Conservation (phyloP, 2,329 filamentous ascomycete species). For the Trichoderma sp. region DNA sequence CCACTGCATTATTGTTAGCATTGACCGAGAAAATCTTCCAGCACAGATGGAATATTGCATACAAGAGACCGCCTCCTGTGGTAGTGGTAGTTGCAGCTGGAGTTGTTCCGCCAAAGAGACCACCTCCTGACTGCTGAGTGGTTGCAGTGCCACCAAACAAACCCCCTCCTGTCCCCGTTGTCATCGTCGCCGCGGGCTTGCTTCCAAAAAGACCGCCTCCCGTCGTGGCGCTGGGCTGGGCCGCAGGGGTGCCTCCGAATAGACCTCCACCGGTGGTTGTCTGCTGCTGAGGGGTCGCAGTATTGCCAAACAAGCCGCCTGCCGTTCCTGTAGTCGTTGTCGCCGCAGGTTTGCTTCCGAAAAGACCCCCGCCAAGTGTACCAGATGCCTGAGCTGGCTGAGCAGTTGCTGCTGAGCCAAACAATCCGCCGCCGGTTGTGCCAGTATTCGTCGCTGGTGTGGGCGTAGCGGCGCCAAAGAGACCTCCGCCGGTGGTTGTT, state of each 20-base stretch:
- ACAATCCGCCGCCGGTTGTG: constrained; percentile 35
- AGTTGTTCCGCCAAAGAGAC: constrained; percentile 35
- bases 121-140: constrained; percentile 32
- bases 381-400: constrained; percentile 17
- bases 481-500: constrained; percentile 29
- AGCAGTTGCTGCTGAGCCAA: constrained; percentile 33
- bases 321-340: constrained; percentile 6
- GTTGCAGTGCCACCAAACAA: constrained; percentile 33
- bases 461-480: constrained; percentile 28
- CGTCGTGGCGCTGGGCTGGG: constrained; percentile 28
- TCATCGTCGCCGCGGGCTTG: constrained; percentile 24
- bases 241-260: constrained; percentile 36
- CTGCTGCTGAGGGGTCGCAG: constrained; percentile 33
- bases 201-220: constrained; percentile 33
- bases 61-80: constrained; percentile 37
- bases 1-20: constrained; percentile 34
- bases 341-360: constrained; percentile 24
- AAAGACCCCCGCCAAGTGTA: constrained; percentile 19
- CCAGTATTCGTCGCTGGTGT: constrained; percentile 22
- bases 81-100: constrained; percentile 28
- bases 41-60: constrained; percentile 19
- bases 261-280: constrained; percentile 34
- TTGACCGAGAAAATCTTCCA: background rate
- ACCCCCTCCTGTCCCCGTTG: constrained; percentile 27
- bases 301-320: constrained; percentile 39